Evolutionary conservation across 257 asterid species (phyloP), one percentile per base, ranked within the genome.

Genomic region (Solanum medicagineum): DNA sequence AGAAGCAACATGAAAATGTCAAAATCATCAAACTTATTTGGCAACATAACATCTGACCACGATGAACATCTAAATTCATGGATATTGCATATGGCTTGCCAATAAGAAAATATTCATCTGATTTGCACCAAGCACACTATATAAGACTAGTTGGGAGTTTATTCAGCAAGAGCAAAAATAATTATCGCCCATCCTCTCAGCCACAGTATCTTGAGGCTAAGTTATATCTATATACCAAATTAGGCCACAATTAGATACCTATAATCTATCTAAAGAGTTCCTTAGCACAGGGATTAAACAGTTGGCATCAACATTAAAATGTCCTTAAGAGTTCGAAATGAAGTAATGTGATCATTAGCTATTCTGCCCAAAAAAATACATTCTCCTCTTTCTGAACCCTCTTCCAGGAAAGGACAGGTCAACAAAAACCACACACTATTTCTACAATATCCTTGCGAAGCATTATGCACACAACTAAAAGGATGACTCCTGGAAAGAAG

Each of bases 1-100:
- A 87, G 79, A 81, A 88, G 87, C 49, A 85, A 59, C 36, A 84
- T 81, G 73, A 73, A 85, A 77, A 20, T 40, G 87, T 91, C 87
- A 92, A 54, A 65, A 87, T 83, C 65, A 22, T 14, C 49, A 56
- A 8, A 62, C 45, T 42, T 71, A 49, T 77, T 68, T 22, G 20
- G 84, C 56, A 81, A 55, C 80, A 60, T 87, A 17, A 79, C 83
- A 79, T 36, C 83, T 40, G 51, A 74, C 86, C 47, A 55, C 59
- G 29, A 82, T 75, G 45, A 70, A 83, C 45, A 53, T 85, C 22
- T 69, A 56, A 10, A 49, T 29, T 40, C 83, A 10, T 54, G 45
- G 65, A 26, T 29, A 79, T 51, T 75, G 62, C 83, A 53, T 53
- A 79, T 29, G 42, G 65, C n/a, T n/a, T 17, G 65, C 45, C 29